These are phyloP conservation scores for Neurospora sublineolata DNA, from an alignment of 495 filamentous ascomycete genomes.

Conservation along the genomic window DNA sequence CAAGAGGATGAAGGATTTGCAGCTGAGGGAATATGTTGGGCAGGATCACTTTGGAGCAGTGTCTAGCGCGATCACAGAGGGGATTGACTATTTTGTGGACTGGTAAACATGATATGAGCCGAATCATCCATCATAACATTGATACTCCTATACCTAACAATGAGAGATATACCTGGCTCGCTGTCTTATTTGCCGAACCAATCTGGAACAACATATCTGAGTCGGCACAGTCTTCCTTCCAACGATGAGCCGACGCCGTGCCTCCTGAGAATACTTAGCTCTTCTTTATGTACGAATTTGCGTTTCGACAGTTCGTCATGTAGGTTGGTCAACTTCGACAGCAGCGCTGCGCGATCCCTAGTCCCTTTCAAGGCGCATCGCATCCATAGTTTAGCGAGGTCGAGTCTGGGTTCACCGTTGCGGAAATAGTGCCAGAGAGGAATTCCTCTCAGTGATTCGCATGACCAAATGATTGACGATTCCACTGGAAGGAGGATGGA, in stretches of 20 bases:
- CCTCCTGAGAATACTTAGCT: background rate
- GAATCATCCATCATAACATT: background rate
- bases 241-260: background rate
- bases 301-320: background rate
- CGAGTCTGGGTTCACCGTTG: background rate
- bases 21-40: constrained; percentile 14
- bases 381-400: background rate
- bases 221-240: background rate
- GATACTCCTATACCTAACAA: background rate
- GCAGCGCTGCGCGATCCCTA: background rate
- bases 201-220: background rate
- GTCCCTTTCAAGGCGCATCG: background rate
- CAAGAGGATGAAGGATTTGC: constrained; percentile 8
- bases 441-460: too few relatives aligned
- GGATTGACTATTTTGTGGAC: constrained; percentile 17
- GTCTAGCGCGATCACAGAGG: constrained; percentile 13
- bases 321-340: background rate
- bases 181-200: background rate
- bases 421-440: too few relatives aligned
- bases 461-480: background rate
- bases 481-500: fast-evolving
- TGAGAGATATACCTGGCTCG: background rate
- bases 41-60: constrained; percentile 14
- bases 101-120: constrained; percentile 5
- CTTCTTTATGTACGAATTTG: background rate